Evolutionary conservation across 1,139 yeast genomes (phyloP), one percentile per base, ranked within the genome.

Genomic region (Magnusiomyces paraingens): DNA sequence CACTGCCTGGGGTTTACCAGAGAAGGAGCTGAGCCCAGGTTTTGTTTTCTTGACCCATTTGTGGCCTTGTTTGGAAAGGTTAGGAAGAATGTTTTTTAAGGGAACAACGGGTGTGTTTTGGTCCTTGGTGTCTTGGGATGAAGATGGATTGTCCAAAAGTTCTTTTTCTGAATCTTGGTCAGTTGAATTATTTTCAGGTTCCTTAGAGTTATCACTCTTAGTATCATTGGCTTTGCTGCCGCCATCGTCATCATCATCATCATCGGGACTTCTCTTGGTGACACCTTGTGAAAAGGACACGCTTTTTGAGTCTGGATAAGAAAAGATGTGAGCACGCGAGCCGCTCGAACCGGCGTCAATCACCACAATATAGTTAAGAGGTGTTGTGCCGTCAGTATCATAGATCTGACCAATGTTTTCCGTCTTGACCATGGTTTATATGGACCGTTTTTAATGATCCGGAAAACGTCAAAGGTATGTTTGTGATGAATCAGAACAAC

Each of bases 271-370:
- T 11, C 48, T 59, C n/a, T 55, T 52, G 22, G 56, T 35, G 3
- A 46, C n/a, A 3, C 29, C 40, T 10, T 42, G 32, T 8, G 32
- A 26, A 26, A 26, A 26, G 32, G 32, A 26, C 32, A 26, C 32
- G 32, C 32, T 26, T 26, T 26, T 26, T 8, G 64, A 77, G 56
- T 80, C 80, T 41, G 81, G 71, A 86, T 89, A 86, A 56, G 78
- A 77, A 67, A 88, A 88, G 1, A 88, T 78, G 63, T 79, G 85
- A 0, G 86, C 86, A 69, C 99, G 83, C 26, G 97, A 90, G 36
- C 99, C 99, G 6, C 96, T 86, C 2, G 97, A 89, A 14, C 99
- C 99, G 2, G 98, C 99, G 72, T 93, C 99, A 52, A 93, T 76
- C 96, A 93, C 89, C 32, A 93, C 80, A 40, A 91, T 97, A 59